phyloP scores from a whole-genome alignment of 2,329 filamentous ascomycete genomes.

The Hortaea werneckii region DNA sequence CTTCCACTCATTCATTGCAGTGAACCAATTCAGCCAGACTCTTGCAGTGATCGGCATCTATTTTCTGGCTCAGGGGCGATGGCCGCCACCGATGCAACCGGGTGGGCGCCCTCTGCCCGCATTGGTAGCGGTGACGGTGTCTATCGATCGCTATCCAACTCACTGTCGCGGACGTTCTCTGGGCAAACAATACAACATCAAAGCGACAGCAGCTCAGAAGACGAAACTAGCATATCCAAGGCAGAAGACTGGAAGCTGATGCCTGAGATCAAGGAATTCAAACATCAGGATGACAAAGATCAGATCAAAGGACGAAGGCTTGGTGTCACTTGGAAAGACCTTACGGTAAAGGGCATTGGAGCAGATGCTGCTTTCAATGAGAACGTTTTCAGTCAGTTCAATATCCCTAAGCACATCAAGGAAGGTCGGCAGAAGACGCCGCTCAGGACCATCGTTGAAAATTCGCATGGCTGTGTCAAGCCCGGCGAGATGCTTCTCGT shows the following conservation, averaged over 20 bases:
- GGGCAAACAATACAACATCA: background rate
- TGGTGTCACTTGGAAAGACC: conserved; percentile 55
- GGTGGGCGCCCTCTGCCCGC: conserved; percentile 3
- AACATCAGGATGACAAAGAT: too few relatives aligned
- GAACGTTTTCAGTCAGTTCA: conserved; percentile 47
- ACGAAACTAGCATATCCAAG: conserved; percentile 19
- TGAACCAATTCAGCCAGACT: too few relatives aligned
- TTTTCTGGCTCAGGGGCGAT: background rate
- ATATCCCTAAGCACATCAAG: conserved; percentile 28
- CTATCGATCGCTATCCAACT: background rate
- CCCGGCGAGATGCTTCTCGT: conserved; percentile 87
- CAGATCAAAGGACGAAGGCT: conserved; percentile 23
- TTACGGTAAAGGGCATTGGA: conserved; percentile 53
- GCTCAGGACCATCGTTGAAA: conserved; percentile 42
- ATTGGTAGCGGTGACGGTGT: conserved; percentile 5
- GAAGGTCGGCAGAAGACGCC: too few relatives aligned
- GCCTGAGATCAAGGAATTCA: conserved; percentile 16
- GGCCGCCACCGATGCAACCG: background rate
- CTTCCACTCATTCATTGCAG: too few relatives aligned
- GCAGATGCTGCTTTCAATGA: conserved; percentile 53
- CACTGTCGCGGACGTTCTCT: conserved; percentile 3
- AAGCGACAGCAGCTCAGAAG: background rate
- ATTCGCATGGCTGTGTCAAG: conserved; percentile 57
- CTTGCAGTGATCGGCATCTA: too few relatives aligned
- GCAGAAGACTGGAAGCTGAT: conserved; percentile 42